A percentile compares a stretch with the other conserved stretches of the same genome.
Conservation (phyloP, 2,329 filamentous ascomycete species). For the Alternaria infectoria region DNA sequence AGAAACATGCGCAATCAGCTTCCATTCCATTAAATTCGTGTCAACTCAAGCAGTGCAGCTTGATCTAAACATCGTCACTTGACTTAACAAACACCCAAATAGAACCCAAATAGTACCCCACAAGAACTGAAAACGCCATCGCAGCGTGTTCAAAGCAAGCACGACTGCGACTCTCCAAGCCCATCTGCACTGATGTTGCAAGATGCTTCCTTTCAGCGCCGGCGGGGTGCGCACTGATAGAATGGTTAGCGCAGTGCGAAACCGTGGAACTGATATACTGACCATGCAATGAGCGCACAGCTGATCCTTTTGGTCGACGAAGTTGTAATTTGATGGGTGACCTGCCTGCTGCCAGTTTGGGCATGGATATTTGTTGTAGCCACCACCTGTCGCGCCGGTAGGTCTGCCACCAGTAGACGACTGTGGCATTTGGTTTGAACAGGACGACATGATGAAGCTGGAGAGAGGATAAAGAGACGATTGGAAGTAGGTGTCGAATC, state of each 20-base stretch:
- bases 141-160: neutral
- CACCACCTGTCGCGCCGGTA: constrained; percentile 34
- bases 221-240: constrained; percentile 31
- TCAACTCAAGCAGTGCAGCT: neutral
- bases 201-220: constrained; percentile 9
- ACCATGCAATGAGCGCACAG: constrained; percentile 34
- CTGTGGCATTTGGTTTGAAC: constrained; percentile 13
- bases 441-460: constrained; percentile 22
- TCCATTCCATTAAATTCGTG: constrained; percentile 3
- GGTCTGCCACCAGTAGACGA: constrained; percentile 25
- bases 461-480: neutral
- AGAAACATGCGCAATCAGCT: neutral
- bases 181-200: neutral
- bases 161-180: neutral
- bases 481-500: neutral
- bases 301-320: constrained; percentile 24
- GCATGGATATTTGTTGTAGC: constrained; percentile 28
- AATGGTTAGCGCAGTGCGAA: constrained; percentile 21
- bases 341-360: constrained; percentile 26
- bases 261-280: constrained; percentile 20
- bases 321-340: constrained; percentile 27
- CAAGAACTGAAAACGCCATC: neutral
- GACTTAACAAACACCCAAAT: neutral
- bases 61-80: neutral
- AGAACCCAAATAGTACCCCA: neutral